Evolutionary conservation across 2,329 filamentous ascomycete genomes (phyloP).

Genomic region (Trichoderma oligosporum): DNA sequence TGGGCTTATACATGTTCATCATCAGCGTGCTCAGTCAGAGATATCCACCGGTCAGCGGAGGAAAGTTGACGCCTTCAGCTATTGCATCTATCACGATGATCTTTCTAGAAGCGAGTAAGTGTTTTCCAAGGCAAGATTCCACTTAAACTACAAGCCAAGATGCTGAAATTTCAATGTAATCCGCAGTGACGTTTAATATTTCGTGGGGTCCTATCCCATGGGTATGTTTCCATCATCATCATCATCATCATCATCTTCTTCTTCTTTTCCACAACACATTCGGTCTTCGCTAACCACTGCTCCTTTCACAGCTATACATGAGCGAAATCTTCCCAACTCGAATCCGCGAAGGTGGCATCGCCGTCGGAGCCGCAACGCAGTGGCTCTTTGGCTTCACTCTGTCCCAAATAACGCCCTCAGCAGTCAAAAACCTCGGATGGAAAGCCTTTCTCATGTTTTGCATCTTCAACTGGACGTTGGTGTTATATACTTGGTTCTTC

Average conservation of each 20-base stretch:
- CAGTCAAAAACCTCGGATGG: slow-evolving; percentile 45
- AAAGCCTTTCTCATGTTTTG: slow-evolving; percentile 48
- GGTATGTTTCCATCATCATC: slow-evolving; percentile 32
- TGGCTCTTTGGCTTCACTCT: slow-evolving; percentile 53
- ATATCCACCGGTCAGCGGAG: slow-evolving; percentile 36
- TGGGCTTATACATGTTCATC: slow-evolving; percentile 52
- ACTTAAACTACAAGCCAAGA: not conserved
- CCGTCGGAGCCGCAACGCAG: slow-evolving; percentile 47
- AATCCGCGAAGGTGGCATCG: slow-evolving; percentile 47
- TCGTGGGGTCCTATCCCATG: slow-evolving; percentile 16
- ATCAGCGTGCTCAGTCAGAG: slow-evolving; percentile 46
- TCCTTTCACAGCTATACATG: slow-evolving; percentile 42
- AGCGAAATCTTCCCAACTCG: slow-evolving; percentile 49
- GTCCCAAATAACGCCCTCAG: slow-evolving; percentile 45
- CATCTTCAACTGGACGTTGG: slow-evolving; percentile 19
- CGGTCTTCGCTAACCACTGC: too few relatives aligned
- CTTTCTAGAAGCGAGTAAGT: slow-evolving; percentile 44
- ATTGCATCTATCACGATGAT: slow-evolving; percentile 49
- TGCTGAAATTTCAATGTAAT: not conserved
- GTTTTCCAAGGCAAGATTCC: too few relatives aligned
- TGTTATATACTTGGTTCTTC: slow-evolving; percentile 17
- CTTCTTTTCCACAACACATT: too few relatives aligned
- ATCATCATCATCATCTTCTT: too few relatives aligned
- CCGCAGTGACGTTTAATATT: slow-evolving; percentile 38
- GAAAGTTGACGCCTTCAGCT: slow-evolving; percentile 36